Conservation (phyloP, 2,329 filamentous ascomycete species). For the Monosporascus sp. region DNA sequence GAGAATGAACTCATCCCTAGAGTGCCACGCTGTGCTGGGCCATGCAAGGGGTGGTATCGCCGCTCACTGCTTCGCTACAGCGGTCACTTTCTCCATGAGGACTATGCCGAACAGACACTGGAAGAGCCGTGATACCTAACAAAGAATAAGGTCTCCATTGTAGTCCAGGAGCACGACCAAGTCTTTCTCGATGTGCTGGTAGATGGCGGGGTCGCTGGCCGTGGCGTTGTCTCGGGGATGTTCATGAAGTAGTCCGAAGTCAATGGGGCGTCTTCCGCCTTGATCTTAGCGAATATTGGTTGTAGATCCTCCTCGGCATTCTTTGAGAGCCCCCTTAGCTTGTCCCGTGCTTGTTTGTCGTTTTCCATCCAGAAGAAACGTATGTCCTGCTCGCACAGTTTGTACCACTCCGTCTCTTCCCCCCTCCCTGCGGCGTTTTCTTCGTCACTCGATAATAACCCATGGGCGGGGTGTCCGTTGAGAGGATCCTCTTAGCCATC, state of each 20-base stretch:
- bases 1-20: neutral
- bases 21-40: neutral
- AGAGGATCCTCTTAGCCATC: neutral
- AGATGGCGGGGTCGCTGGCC: neutral
- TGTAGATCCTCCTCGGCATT: neutral
- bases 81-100: neutral
- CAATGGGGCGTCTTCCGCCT: neutral
- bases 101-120: neutral
- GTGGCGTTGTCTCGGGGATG: neutral
- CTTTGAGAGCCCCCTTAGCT: neutral
- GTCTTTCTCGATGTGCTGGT: neutral
- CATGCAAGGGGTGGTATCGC: neutral
- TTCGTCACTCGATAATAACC: neutral
- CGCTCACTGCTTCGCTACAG: neutral
- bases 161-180: neutral
- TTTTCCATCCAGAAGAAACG: neutral
- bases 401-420: neutral
- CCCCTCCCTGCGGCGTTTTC: neutral
- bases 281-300: neutral
- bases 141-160: neutral
- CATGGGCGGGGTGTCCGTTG: neutral
- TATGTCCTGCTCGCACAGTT: neutral
- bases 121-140: neutral
- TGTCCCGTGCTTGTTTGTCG: neutral
- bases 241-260: neutral